Base-by-base conservation (phyloP, 176 grass and related monocot genomes). In the Oryza nivara region DNA sequence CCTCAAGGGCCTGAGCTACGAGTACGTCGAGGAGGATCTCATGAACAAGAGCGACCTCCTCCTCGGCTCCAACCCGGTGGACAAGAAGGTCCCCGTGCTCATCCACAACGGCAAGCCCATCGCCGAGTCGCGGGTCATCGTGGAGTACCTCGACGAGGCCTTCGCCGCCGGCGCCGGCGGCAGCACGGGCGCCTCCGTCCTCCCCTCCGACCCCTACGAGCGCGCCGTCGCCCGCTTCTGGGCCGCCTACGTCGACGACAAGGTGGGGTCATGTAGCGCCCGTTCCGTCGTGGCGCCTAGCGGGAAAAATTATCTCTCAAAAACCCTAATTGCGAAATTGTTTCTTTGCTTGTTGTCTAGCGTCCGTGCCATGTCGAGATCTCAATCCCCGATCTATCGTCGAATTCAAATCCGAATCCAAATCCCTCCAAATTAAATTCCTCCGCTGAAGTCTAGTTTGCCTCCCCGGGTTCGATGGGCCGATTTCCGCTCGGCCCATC, bases 81-180 rank as follows among this genome's bases (percentile, higher is more conserved):
- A 93, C 88, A 91, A 91, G 67, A 83, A 85, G 54, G 83, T 96
- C 0, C 94, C 94, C 11, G 88, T 93, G 68, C 80, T 96, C 61
- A 84, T 96, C 85, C 94, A 96, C 86, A 45, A 51, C 26, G 86
- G 81, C 56, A 87, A 34, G 68, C 73, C 84, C 15, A 6, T 93
- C 54, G n/a, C 40, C 4, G 89, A 93, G 80, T 97, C 91, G 1
- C 71, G 73, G 68, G 25, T 93, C 73, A 92, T 97, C 56, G 10
- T 96, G 0, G 63, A 93, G 78, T 96, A 96, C 74, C 46, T 96
- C 49, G 91, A 96, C 6, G 94, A 96, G 71, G 90, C 25, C 12
- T 91, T 83, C 58, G 7, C 22, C 32, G 28, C 30, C 30, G 30
- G 30, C 30, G 30, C 30, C 30, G 30, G 30, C 30, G 2, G 35